Base-by-base conservation (phyloP, 208 protist genomes). In the Trypanosoma platydactyli region DNA sequence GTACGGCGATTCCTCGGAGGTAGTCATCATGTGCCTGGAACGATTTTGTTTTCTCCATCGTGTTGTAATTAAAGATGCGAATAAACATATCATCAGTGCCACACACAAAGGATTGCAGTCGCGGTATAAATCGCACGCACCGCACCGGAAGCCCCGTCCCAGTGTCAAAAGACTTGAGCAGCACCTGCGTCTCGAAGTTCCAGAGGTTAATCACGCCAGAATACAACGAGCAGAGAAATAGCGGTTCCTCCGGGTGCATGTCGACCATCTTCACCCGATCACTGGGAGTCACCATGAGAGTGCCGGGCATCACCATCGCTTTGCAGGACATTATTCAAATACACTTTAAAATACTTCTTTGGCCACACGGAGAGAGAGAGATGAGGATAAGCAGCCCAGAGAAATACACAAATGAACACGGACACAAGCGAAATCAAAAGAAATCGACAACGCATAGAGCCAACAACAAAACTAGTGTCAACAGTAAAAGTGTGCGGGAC, bases 1-100 rank as follows among this genome's bases (percentile, higher is more conserved):
- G 98, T 30, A 99, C 95, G 6, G 98, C 98, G 53, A 99, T 77
- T 53, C 79, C 86, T 52, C 98, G 88, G 57, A 99, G 98, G 79
- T 97, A 99, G 81, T 99, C 98, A 44, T 94, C 80, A 71, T 99
- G 97, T 7, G 97, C 98, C 63, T 98, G 97, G 64, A 99, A 98
- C 0, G 86, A 80, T 46, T 97, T 93, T 20, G 98, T 95, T 69
- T 97, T 98, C 75, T 99, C 97, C 88, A 98, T 98, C 20, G 98
- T 99, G 86, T 99, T 98, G 86, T 99, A 99, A 83, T 99, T 99
- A 83, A 97, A 99, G 45, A 99, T 94, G 27, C 96, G 86, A 35
- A 98, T 63, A 45, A 88, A 67, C 79, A 91, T 92, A 70, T 99
- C 98, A 73, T 99, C 98, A 3, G 94, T 81, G 44, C 98, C 98